Evolutionary conservation across 2,329 filamentous ascomycete genomes (phyloP), one percentile per base, ranked within the genome.

Genomic region (Sporothrix brasiliensis): DNA sequence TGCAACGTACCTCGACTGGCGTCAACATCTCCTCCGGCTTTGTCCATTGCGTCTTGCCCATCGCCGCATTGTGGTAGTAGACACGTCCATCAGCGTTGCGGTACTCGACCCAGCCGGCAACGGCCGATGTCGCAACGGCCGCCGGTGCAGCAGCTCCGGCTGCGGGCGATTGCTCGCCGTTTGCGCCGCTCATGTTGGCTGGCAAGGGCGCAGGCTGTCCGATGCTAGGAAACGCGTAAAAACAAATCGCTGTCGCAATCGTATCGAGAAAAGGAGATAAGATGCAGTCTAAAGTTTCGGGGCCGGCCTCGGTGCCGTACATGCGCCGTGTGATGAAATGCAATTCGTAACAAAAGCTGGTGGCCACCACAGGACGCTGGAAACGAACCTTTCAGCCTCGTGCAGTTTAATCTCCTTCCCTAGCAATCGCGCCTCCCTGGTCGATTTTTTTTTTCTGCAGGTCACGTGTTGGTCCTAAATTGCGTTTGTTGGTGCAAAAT

Each of bases 21-120:
- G 87, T 90, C 91, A 97, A 94, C 80, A 97, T 84, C 60, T 97
- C 95, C 77, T 91, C 87, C 4, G 95, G 96, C 82, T 97, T 98
- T 53, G 89, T 90, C 95, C 95, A 99, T 86, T 94, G 91, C 44
- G 95, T 98, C 73, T 86, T 88, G 78, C 96, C 96, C 19, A 93
- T 97, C 72, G 88, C 82, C 14, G 89, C 82, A 79, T 99, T 97
- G 84, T 94, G 97, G 80, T 96, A 99, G 80, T 99, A 99, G 61
- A 89, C 85, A 75, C 92, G 89, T 74, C 94, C 94, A 77, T 97
- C 93, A 2, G 89, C 83, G 75, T 91, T 92, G 75, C 89, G 90
- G 75, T 92, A 90, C 79, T 95, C 92, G 79, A 92, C 89, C 94
- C 94, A 97, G 56, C 87, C 78, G 70, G 84, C 73, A 16, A 30